Percentiles rank a stretch among this genome's conserved stretches.
These are phyloP conservation scores for Emmonsia crescens DNA, from an alignment of 2,329 filamentous ascomycete genomes.

Conservation along the genomic window DNA sequence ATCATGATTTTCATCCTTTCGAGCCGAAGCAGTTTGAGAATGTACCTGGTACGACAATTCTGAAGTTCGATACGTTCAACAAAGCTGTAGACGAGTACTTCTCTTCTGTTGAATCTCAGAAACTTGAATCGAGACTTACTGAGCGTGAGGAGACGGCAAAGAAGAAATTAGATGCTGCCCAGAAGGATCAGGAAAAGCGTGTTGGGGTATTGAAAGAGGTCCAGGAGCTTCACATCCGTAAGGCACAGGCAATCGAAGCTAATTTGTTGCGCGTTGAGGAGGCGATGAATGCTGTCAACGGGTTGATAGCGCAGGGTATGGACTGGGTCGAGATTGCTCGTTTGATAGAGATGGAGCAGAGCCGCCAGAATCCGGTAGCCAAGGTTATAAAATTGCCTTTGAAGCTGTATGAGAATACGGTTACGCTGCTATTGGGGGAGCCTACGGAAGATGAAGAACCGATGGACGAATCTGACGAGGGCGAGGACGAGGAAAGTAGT, in stretches of 20 bases:
- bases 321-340: slow-evolving; percentile 90
- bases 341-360: slow-evolving; percentile 79
- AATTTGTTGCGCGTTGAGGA: slow-evolving; percentile 88
- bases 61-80: slow-evolving; percentile 79
- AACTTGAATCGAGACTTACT: slow-evolving; percentile 68
- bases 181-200: slow-evolving; percentile 70
- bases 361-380: slow-evolving; percentile 70
- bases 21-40: slow-evolving; percentile 66
- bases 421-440: slow-evolving; percentile 69
- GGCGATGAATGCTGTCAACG: slow-evolving; percentile 83
- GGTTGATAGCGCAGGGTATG: slow-evolving; percentile 86
- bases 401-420: slow-evolving; percentile 78
- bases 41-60: slow-evolving; percentile 53
- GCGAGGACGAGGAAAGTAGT: slow-evolving; percentile 37
- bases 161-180: slow-evolving; percentile 74
- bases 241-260: slow-evolving; percentile 80
- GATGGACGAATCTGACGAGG: slow-evolving; percentile 43
- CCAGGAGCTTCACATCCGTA: slow-evolving; percentile 73
- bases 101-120: slow-evolving; percentile 90
- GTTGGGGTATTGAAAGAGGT: slow-evolving; percentile 72
- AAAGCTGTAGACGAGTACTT: slow-evolving; percentile 94
- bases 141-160: slow-evolving; percentile 75
- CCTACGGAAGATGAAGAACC: slow-evolving; percentile 54
- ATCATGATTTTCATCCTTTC: slow-evolving; percentile 95
- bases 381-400: slow-evolving; percentile 76